Percentiles rank a stretch among this genome's conserved stretches.
phyloP scores from a whole-genome alignment of 805 yeast genomes.

The Wickerhamomyces chambardii region DNA sequence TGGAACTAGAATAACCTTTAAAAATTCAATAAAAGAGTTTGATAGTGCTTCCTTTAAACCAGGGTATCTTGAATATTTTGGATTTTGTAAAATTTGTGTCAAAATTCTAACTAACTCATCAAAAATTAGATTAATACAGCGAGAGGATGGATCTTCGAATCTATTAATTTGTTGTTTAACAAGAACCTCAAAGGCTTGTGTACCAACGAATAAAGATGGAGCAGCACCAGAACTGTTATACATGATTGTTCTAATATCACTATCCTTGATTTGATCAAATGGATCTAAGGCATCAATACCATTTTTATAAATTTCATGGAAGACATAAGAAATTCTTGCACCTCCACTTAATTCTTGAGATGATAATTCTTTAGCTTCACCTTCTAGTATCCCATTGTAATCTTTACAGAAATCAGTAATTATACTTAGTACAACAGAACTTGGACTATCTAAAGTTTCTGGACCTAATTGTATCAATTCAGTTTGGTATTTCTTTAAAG shows the following conservation, averaged over 20 bases:
- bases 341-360: slow-evolving; percentile 93
- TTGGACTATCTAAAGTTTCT: slow-evolving; percentile 81
- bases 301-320: slow-evolving; percentile 91
- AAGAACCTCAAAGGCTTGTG: slow-evolving; percentile 92
- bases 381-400: slow-evolving; percentile 83
- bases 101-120: slow-evolving; percentile 92
- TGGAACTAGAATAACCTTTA: slow-evolving; percentile 74
- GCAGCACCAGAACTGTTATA: slow-evolving; percentile 96
- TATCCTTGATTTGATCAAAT: slow-evolving; percentile 91
- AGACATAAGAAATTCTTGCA: slow-evolving; percentile 94
- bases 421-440: slow-evolving; percentile 81
- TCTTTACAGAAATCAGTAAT: slow-evolving; percentile 91
- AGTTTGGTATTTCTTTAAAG: slow-evolving; percentile 73
- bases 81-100: slow-evolving; percentile 72
- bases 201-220: slow-evolving; percentile 93
- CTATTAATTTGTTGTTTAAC: slow-evolving; percentile 91
- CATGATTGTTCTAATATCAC: slow-evolving; percentile 93
- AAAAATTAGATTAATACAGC: slow-evolving; percentile 84
- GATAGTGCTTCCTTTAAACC: slow-evolving; percentile 81
- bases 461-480: slow-evolving; percentile 81
- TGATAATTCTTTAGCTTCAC: slow-evolving; percentile 85
- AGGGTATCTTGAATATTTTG: slow-evolving; percentile 85
- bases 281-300: slow-evolving; percentile 92
- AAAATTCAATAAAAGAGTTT: slow-evolving; percentile 66
- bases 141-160: slow-evolving; percentile 87